Base-by-base conservation (phyloP, 2,329 filamentous ascomycete species). In the Talaromyces sp. region DNA sequence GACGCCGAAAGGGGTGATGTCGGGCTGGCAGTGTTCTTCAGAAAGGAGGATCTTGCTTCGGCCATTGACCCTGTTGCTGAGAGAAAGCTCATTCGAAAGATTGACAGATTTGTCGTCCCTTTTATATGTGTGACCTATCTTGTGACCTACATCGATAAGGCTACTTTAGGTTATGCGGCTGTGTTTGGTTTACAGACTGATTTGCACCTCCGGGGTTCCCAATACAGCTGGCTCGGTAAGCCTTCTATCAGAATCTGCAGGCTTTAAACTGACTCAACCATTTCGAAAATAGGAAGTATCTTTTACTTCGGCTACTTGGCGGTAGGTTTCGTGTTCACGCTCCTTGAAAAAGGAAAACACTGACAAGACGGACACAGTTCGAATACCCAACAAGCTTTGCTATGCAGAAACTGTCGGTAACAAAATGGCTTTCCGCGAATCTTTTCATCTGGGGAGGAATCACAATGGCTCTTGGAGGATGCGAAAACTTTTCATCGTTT, bases 91-190 rank as follows among this genome's bases (percentile, higher is more conserved):
- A 43, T 43, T n/a, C 41, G 41, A n/a, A 43, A 43, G n/a, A 43
- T 43, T 9, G 50, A 54, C 27, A 54, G 19, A 27, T 54, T 35
- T 54, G 50, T 54, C 50, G 24, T 54, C 9, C 50, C 50, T 7
- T 54, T 54, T 14, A 54, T 54, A 27, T 54, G 50, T 33, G 19
- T 54, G 16, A 54, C 50, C 27, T 54, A 54, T 19, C 50, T 54
- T 35, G 50, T 54, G 24, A 54, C 50, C 19, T 54, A 54, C 14
- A 54, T 54, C 50, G 87, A 89, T 76, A 89, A 89, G 73, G 83
- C 85, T 0, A 86, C 85, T 0, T 78, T 89, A 2, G 79, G 76
- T 2, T 89, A 88, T 69, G 85, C 85, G 2, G 87, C 86, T 0
- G 84, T 43, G 8, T 43, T 43, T 43, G 41, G 41, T 43, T 9